Conservation (phyloP, 2,329 filamentous ascomycete species). For the Thelonectria blattea region DNA sequence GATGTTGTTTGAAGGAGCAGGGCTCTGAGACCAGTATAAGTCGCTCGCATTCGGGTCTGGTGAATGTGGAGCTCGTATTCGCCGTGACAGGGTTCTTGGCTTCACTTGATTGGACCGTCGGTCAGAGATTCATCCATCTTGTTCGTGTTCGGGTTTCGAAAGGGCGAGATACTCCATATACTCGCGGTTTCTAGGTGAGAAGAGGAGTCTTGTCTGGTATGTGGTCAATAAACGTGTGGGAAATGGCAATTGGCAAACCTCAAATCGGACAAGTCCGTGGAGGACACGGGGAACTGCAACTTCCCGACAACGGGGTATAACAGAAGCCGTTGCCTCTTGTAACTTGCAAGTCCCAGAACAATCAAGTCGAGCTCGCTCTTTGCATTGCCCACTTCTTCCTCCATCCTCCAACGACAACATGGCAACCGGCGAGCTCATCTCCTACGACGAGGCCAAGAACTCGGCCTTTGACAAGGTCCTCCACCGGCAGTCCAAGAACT, state of each 20-base stretch:
- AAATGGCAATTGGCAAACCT: conserved; percentile 9
- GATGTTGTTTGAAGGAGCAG: not conserved
- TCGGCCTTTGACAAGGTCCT: conserved; percentile 84
- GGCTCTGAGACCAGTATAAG: no score
- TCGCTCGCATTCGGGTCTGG: conserved; percentile 20
- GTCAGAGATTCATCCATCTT: conserved; percentile 9
- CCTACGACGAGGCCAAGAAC: conserved; percentile 80
- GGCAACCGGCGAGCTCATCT: conserved; percentile 63
- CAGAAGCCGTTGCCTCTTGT: not conserved
- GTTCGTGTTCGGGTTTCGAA: conserved; percentile 24
- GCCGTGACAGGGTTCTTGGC: not conserved
- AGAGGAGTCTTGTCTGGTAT: not conserved
- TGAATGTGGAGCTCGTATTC: conserved; percentile 22
- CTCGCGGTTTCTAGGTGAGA: not conserved
- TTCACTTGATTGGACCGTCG: not conserved
- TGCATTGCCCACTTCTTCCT: not conserved
- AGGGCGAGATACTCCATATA: not conserved
- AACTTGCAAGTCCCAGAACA: not conserved
- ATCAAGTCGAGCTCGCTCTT: not conserved
- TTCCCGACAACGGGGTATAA: conserved; percentile 7
- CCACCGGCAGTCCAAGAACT: conserved; percentile 71
- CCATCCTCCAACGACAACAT: conserved; percentile 23
- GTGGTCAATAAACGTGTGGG: not conserved
- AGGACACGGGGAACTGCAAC: not conserved
- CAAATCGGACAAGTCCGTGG: not conserved